Base-by-base conservation (phyloP, 1,139 yeast genomes). In the Saccharomyces hybrid region DNA sequence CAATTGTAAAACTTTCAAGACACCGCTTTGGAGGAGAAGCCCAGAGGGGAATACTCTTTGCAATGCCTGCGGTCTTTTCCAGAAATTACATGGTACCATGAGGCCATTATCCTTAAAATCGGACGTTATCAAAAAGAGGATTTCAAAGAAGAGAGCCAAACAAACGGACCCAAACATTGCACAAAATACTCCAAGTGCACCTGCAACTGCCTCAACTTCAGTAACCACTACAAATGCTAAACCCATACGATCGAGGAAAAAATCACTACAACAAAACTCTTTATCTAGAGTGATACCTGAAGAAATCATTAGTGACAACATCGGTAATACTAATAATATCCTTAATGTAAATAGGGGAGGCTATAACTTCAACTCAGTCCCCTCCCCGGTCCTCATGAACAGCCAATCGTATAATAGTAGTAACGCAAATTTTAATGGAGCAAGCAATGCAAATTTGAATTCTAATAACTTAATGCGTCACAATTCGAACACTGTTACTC, bases 21-120 rank as follows among this genome's bases (percentile, higher is more conserved):
- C 99, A 0, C 98, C 99, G 1, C 74, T 93, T 29, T 93, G 99
- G 99, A 80, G 99, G 68, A 78, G 98, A 58, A 95, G 90, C 69
- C 90, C 95, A 28, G 88, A 87, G 29, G 98, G 98, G 9, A 89
- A 90, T 67, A 78, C 23, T 4, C 23, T 19, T 3, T 19, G 23
- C 3, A 19, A 19, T 19, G 23, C 23, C 3, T 19, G 23, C 23
- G 23, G 23, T 19, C 23, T 19, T 19, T 19, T 19, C 23, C 23
- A 19, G 3, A 19, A 19, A 1, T 1, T 19, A 4, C 23, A 19
- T 19, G 23, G 23, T 19, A 19, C 23, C 23, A 19, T 19, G 23
- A 19, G 98, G 62, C 99, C 99, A 5, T 77, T 93, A 57, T 86
- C 95, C 23, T 75, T 93, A 64, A 93, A 93, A 67, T 88, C 97